Percentiles rank a stretch among this genome's conserved stretches.
Conservation (phyloP, 2,329 filamentous ascomycete genomes). For the Aspergillus sp. region DNA sequence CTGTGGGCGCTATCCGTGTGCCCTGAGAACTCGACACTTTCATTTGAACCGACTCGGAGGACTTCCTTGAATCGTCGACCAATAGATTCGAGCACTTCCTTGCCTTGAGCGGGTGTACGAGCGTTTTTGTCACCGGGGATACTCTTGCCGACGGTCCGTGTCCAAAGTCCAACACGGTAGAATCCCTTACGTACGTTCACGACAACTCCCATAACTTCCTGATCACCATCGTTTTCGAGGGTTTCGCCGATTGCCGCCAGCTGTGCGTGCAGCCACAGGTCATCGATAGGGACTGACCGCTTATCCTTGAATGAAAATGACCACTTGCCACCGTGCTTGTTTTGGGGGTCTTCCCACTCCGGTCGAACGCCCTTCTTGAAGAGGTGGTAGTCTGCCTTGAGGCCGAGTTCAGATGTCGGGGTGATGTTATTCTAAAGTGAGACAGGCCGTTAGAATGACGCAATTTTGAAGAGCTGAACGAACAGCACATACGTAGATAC, state of each 20-base stretch:
- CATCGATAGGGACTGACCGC: constrained; percentile 85
- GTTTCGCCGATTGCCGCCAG: constrained; percentile 96
- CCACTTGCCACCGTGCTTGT: constrained; percentile 99
- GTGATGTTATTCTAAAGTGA: constrained; percentile 93
- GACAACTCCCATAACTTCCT: constrained; percentile 98
- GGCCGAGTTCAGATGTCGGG: constrained; percentile 87
- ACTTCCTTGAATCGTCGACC: constrained; percentile 92
- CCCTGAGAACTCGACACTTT: constrained; percentile 90
- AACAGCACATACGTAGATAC: constrained; percentile 78
- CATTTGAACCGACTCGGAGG: constrained; percentile 72
- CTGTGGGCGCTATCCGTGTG: constrained; percentile 92
- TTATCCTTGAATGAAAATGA: constrained; percentile 98
- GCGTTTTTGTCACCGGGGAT: constrained; percentile 75
- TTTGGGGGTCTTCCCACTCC: constrained; percentile 97
- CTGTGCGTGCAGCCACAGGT: constrained; percentile 96
- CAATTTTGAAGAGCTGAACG: not conserved
- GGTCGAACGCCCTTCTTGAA: constrained; percentile 97
- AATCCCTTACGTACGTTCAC: constrained; percentile 99
- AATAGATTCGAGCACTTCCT: constrained; percentile 79
- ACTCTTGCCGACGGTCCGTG: constrained; percentile 84
- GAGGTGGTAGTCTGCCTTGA: constrained; percentile 98
- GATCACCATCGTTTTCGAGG: constrained; percentile 86
- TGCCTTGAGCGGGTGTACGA: constrained; percentile 76
- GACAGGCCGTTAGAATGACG: constrained; percentile 9
- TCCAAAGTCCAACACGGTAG: constrained; percentile 97